Percentiles rank a stretch among this genome's conserved stretches.
Conservation (phyloP, 768 basidiomycete genomes). For the Boletus bicolor region DNA sequence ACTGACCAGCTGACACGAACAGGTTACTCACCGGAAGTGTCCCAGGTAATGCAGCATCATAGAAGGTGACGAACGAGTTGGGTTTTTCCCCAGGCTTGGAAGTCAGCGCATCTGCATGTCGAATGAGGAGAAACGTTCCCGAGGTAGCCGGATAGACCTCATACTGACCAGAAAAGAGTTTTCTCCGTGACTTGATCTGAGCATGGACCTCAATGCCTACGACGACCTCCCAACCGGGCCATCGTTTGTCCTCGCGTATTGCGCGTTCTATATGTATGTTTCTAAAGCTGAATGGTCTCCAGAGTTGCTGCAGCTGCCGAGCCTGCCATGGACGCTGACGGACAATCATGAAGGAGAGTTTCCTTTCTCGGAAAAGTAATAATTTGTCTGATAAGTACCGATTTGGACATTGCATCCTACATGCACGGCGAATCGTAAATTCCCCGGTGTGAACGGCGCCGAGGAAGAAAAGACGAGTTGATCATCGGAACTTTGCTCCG, state of each 20-base stretch:
- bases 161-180: slow-evolving; percentile 78
- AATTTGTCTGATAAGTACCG: not conserved
- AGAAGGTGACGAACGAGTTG: slow-evolving; percentile 70
- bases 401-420: not conserved
- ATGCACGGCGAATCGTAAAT: not conserved
- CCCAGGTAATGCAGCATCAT: slow-evolving; percentile 92
- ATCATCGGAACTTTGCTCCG: not conserved
- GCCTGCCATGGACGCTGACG: slow-evolving; percentile 16
- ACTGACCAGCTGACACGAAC: not conserved
- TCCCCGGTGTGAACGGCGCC: not conserved
- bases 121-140: not conserved
- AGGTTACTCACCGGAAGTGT: slow-evolving; percentile 72
- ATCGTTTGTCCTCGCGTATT: slow-evolving; percentile 36
- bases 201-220: slow-evolving; percentile 96
- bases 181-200: slow-evolving; percentile 82
- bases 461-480: not conserved
- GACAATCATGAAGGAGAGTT: slow-evolving; percentile 21
- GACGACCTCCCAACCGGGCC: slow-evolving; percentile 87
- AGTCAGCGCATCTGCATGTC: slow-evolving; percentile 37
- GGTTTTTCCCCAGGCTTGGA: slow-evolving; percentile 49
- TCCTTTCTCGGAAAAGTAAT: slow-evolving; percentile 10
- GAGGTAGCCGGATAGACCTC: not conserved
- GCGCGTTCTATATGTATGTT: slow-evolving; percentile 6
- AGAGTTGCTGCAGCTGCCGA: slow-evolving; percentile 14
- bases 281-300: slow-evolving; percentile 1